Base-by-base conservation (phyloP, 441 rosid genomes). In the Hypseocharis bilobata region DNA sequence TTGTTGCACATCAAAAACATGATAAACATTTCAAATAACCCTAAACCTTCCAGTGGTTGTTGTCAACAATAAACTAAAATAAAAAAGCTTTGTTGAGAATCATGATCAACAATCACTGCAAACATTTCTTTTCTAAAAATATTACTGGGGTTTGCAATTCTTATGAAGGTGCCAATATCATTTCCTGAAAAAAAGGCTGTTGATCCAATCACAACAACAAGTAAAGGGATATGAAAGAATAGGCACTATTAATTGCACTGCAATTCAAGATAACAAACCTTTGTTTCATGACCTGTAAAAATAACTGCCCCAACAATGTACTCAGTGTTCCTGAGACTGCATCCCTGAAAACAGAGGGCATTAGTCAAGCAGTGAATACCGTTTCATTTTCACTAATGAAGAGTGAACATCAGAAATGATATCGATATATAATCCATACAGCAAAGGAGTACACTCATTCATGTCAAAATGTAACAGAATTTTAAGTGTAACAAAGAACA, bases 291-390 rank as follows among this genome's bases (percentile, higher is more conserved):
- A 72, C 96, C 99, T 6, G 91, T 82, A 82, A 87, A 91, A 52
- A 89, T 81, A 72, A 86, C 91, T 61, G 86, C 82, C 67, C 87
- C 98, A 76, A 89, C 94, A 65, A 92, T 79, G 84, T 79, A 83
- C 76, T 82, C 87, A 0, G 98, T 91, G 81, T 95, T 95, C 82
- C 97, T 88, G 70, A 95, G 95, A 86, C 98, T 89, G 86, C 99
- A 95, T 59, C 99, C 99, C 99, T 95, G 89, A 58, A 69, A 78
- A 67, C 64, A 49, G 71, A 75, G 67, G 22, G 19, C 58, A 17
- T 42, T 22, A 26, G 69, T 45, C 75, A 67, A 51, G 49, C 16
- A 72, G 67, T 57, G 58, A 56, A 47, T 27, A 17, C 17, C 13
- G 55, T 29, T 69, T 55, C 42, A 63, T 13, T 56, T 68, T 40